Evolutionary conservation across 805 yeast species (phyloP).

Genomic region (Zygosaccharomyces rouxii): DNA sequence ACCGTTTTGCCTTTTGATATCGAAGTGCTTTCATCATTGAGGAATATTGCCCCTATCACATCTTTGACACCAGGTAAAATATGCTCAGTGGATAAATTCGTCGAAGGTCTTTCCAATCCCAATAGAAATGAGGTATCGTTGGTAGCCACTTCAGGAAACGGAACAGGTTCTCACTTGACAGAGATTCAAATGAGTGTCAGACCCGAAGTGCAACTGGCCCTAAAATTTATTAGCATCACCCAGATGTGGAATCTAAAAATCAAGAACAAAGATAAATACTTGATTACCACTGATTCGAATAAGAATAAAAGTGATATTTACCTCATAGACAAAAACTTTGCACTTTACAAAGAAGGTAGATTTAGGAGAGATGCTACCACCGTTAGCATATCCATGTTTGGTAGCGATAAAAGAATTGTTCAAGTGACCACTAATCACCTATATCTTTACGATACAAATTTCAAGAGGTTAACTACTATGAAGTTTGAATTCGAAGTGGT

Average conservation of each 20-base stretch:
- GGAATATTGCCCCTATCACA: conserved; percentile 70
- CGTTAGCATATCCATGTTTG: conserved; percentile 59
- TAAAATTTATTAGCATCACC: conserved; percentile 66
- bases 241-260: conserved; percentile 66
- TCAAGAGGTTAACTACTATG: conserved; percentile 49
- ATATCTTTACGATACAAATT: conserved; percentile 56
- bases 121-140: conserved; percentile 61
- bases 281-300: conserved; percentile 66
- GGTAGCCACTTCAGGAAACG: conserved; percentile 66
- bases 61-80: conserved; percentile 61
- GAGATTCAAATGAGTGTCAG: conserved; percentile 63
- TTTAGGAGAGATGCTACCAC: conserved; percentile 63
- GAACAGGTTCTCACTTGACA: conserved; percentile 49
- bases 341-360: conserved; percentile 55
- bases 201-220: conserved; percentile 62
- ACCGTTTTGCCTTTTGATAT: conserved; percentile 38
- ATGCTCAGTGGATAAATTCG: conserved; percentile 45
- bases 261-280: conserved; percentile 46
- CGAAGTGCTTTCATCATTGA: conserved; percentile 47
- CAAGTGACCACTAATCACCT: conserved; percentile 71
- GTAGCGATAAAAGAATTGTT: conserved; percentile 52
- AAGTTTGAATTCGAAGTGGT: conserved; percentile 58
- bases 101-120: conserved; percentile 66
- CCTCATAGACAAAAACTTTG: conserved; percentile 56
- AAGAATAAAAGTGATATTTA: conserved; percentile 66